Evolutionary conservation across 2,329 filamentous ascomycete genomes (phyloP).

Genomic region (Trichoderma guizhouense): DNA sequence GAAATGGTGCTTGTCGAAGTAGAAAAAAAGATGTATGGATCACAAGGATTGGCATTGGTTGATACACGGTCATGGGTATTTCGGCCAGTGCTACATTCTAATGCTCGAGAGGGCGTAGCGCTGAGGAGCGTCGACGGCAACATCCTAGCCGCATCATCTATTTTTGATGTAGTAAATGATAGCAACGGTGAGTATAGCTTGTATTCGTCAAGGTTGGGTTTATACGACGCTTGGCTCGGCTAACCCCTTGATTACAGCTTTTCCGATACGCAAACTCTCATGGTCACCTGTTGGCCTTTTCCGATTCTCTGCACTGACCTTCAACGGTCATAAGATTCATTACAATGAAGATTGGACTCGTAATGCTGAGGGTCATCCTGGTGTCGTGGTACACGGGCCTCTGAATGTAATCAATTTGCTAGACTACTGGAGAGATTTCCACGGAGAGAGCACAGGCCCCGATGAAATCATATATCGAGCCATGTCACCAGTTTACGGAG

Average conservation of each 20-base stretch:
- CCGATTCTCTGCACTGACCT: constrained; percentile 78
- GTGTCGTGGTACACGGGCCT: constrained; percentile 76
- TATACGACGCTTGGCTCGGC: background rate
- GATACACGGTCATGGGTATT: constrained; percentile 55
- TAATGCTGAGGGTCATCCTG: constrained; percentile 64
- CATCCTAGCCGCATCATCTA: constrained; percentile 22
- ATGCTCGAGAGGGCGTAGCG: background rate
- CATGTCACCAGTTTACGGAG: constrained; percentile 65
- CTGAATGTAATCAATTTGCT: constrained; percentile 71
- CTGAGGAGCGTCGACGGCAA: constrained; percentile 10
- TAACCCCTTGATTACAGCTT: constrained; percentile 2
- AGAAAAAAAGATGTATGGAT: constrained; percentile 56
- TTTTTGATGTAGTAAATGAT: constrained; percentile 23
- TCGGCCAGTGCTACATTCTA: constrained; percentile 33
- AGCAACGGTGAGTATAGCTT: constrained; percentile 20
- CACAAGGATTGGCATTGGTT: constrained; percentile 48
- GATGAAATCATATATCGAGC: constrained; percentile 62
- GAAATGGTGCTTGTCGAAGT: constrained; percentile 65
- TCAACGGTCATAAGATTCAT: constrained; percentile 85
- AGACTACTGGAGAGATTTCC: constrained; percentile 60
- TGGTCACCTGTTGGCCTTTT: constrained; percentile 60
- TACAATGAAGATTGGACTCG: constrained; percentile 66
- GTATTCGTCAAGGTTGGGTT: background rate
- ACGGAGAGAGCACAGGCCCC: constrained; percentile 28
- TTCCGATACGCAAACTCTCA: constrained; percentile 31